phyloP scores from a whole-genome alignment of 495 filamentous ascomycete species.

The Jackrogersella minutella region DNA sequence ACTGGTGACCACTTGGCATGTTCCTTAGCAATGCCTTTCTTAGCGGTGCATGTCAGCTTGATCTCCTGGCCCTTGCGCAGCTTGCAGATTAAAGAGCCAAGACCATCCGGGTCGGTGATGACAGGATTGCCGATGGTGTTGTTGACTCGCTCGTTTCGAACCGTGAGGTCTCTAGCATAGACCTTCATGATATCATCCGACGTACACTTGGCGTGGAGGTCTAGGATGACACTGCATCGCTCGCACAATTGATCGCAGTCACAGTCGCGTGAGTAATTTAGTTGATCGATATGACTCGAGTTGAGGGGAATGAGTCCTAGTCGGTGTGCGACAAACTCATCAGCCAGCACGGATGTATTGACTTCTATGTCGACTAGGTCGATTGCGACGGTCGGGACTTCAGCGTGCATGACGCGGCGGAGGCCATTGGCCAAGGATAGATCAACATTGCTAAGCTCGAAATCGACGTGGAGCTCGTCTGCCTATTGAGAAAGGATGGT shows the following conservation, averaged over 20 bases:
- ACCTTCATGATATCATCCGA: conserved; percentile 86
- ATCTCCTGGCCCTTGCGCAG: conserved; percentile 87
- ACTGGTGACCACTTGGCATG: conserved; percentile 97
- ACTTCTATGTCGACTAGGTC: conserved; percentile 91
- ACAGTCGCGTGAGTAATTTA: conserved; percentile 93
- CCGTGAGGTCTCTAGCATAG: conserved; percentile 84
- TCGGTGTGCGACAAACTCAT: conserved; percentile 94
- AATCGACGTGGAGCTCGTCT: conserved; percentile 75
- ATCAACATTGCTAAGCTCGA: conserved; percentile 79
- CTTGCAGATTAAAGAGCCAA: conserved; percentile 86
- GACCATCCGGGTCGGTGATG: conserved; percentile 80
- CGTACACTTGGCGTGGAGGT: conserved; percentile 82
- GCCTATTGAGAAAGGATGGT: conserved; percentile 58
- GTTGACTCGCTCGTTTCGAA: conserved; percentile 72
- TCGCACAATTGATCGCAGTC: conserved; percentile 94
- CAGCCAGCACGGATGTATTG: conserved; percentile 93
- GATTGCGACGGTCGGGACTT: conserved; percentile 94
- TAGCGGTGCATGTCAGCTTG: conserved; percentile 88
- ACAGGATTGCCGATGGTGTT: conserved; percentile 75
- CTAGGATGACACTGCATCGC: conserved; percentile 83
- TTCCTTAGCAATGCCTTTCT: conserved; percentile 98
- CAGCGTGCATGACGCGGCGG: conserved; percentile 89
- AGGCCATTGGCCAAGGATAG: conserved; percentile 94
- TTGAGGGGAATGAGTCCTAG: conserved; percentile 90
- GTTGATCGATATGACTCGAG: conserved; percentile 79